Evolutionary conservation across 208 protist genomes (phyloP), one percentile per base, ranked within the genome.

Genomic region (Endotrypanum monterogeii): DNA sequence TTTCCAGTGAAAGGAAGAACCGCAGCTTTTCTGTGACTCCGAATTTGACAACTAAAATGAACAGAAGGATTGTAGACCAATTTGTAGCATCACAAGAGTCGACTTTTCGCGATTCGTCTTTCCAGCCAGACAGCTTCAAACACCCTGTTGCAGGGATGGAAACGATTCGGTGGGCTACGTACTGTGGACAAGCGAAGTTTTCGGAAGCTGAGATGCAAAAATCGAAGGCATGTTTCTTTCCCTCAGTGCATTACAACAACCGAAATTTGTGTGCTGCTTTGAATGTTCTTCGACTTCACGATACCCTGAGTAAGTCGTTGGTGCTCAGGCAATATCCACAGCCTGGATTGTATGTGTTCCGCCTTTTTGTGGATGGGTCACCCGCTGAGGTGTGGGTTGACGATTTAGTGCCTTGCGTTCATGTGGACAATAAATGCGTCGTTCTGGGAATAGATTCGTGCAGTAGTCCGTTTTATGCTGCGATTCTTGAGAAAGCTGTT

Each of bases 401-500:
- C 79, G 90, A 94, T 74, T 60, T 60, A 51, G 70, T 92, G 37
- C 90, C 87, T 7, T 87, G 81, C 65, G 18, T 84, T 32, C 30
- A 75, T 11, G 57, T 54, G 30, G 60, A 56, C 37, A 66, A 58
- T 6, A 52, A 35, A 6, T 71, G 77, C 25, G 32, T 51, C 66
- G 67, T 84, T 51, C 63, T 85, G 9, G 86, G 87, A 25, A 71
- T 92, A 61, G 68, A 84, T 48, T 83, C 77, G 57, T 75, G 58
- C 32, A 66, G 32, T 57, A 61, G 62, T 20, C 84, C 91, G 71
- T 90, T 87, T 83, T 92, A 89, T 78, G 85, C 84, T 3, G 72
- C 82, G 11, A 54, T 91, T 12, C 78, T 92, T 18, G 90, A 94
- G 78, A 94, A 94, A 58, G 88, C 84, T 25, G 78, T 92, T 76